Base-by-base conservation (phyloP, 2,329 filamentous ascomycete species). In the Colletotrichum higginsianum region DNA sequence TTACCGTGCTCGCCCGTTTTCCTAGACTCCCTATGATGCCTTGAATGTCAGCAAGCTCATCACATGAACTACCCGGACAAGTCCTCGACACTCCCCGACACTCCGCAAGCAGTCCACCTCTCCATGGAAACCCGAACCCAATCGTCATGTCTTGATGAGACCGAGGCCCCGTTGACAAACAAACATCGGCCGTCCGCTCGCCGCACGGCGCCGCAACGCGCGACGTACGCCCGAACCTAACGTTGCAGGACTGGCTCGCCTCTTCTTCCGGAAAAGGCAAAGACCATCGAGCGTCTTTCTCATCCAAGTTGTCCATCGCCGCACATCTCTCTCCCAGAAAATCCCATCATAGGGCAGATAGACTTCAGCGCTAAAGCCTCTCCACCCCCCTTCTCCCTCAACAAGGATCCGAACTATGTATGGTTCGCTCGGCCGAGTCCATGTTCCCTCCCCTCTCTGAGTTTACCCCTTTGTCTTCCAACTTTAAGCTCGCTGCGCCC, bases 341-440 rank as follows among this genome's bases (percentile, higher is more conserved):
- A 47, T 46, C 38, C 46, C 61, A 38, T 50, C 53, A n/a, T 4
- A 21, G 18, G 30, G 18, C n/a, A 68, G 50, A 71, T 52, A 56
- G 18, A 67, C 64, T 62, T 71, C 44, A 40, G 23, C 52, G 64
- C 57, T 68, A 58, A n/a, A 58, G 42, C 52, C 35, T 42, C 56
- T 50, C 23, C 67, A 35, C 21, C 40, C 40, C 23, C 21, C 56
- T 42, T 42, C 49, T 61, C 21, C 42, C 47, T 55, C 13, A 47
- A 49, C 30, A 35, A 38, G 67, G 47, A 57, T 70, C 44, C 56
- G 42, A 61, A 67, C 56, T 47, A 46, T 30, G 21, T 42, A 56
- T 30, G 21, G 40, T 16, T 61, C 49, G 56, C 56, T 67, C 56
- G 63, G 63, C 67, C 63, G 67, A 67, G 67, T 61, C 47, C 30